Evolutionary conservation across 176 grass and related monocot genomes (phyloP).

Genomic region (Eremochloa ophiuroides): DNA sequence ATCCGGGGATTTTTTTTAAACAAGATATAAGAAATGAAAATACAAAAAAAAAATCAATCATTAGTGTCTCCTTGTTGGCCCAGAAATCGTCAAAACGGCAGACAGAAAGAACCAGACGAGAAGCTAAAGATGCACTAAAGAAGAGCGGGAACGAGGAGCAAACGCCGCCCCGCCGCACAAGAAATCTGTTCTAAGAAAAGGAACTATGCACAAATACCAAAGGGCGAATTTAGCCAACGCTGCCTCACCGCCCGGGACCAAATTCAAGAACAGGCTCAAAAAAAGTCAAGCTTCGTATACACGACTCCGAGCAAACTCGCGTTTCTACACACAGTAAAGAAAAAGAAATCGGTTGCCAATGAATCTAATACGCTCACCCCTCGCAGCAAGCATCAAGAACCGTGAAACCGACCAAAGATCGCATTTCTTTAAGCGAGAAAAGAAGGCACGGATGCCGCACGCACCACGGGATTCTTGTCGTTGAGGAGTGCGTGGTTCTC

Average conservation of each 20-base stretch:
- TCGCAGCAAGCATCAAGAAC: slow-evolving; percentile 15
- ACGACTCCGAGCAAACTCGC: neutral
- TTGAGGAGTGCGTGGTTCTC: slow-evolving; percentile 81
- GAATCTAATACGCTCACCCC: slow-evolving; percentile 31
- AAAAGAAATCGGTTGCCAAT: neutral
- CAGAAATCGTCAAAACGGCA: neutral
- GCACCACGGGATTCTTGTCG: slow-evolving; percentile 72
- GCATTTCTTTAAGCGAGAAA: neutral
- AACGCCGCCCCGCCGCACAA: neutral
- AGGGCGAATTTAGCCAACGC: neutral
- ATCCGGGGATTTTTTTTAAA: neutral
- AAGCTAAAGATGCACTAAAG: neutral
- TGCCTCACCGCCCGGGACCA: neutral
- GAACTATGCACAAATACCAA: neutral
- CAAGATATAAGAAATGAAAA: neutral
- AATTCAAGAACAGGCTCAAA: neutral
- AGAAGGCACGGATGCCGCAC: neutral
- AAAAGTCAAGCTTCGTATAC: neutral
- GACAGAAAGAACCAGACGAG: slow-evolving; percentile 13
- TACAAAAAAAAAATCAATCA: slow-evolving; percentile 6
- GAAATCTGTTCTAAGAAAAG: neutral
- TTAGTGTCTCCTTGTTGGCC: neutral
- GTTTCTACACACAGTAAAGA: neutral
- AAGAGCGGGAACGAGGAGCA: neutral
- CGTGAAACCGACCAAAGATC: slow-evolving; percentile 33